Conservation (phyloP, 2,329 filamentous ascomycete species). For the Mollisia scopiformis region DNA sequence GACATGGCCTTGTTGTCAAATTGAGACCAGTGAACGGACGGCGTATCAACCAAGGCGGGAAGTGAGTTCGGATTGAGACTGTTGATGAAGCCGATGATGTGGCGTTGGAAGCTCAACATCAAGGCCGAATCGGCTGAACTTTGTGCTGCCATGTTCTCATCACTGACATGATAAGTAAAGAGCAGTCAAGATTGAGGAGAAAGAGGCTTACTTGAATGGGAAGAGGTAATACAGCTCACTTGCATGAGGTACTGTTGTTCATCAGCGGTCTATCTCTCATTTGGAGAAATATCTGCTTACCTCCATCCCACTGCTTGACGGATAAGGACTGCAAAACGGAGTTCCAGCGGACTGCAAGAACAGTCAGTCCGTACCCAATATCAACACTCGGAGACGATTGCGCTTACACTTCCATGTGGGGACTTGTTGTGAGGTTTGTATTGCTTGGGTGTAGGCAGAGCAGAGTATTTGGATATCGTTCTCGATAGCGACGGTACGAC, state of each 20-base stretch:
- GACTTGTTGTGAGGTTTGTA: slow-evolving; percentile 9
- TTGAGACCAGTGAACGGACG: neutral
- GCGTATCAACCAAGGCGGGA: neutral
- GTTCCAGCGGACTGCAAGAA: slow-evolving; percentile 14
- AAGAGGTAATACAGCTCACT: slow-evolving; percentile 19
- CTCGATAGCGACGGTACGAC: slow-evolving; percentile 16
- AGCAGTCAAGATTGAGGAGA: neutral
- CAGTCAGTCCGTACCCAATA: neutral
- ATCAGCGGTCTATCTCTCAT: neutral
- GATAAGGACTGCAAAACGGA: slow-evolving; percentile 11
- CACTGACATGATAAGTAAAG: neutral
- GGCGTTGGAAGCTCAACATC: slow-evolving; percentile 11
- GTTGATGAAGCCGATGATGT: slow-evolving; percentile 17
- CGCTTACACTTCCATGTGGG: slow-evolving; percentile 16
- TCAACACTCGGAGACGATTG: neutral
- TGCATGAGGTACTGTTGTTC: slow-evolving; percentile 12
- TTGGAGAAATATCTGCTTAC: neutral
- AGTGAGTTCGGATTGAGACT: slow-evolving; percentile 12
- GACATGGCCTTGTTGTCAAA: neutral
- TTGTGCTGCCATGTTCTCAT: slow-evolving; percentile 2
- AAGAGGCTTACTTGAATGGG: slow-evolving; percentile 1
- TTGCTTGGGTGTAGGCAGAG: slow-evolving; percentile 7
- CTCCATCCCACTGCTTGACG: neutral
- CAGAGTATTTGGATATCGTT: slow-evolving; percentile 22
- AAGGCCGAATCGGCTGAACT: slow-evolving; percentile 4